Percentiles rank a stretch among this genome's conserved stretches.
Evolutionary conservation across 1,139 yeast genomes (phyloP).

Genomic region (Suzukiozyma palmioleophila): DNA sequence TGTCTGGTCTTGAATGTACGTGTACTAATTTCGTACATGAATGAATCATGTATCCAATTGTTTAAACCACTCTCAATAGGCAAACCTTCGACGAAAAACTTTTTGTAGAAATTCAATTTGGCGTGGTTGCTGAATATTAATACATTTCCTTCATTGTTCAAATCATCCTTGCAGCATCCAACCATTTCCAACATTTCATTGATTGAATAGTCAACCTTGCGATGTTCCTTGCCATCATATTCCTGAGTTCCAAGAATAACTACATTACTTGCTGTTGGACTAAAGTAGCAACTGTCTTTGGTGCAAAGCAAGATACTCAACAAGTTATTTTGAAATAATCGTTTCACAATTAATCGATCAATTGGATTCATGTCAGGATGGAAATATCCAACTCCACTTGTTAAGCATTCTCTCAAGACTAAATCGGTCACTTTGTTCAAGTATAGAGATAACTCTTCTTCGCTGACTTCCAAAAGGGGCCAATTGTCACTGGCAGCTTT

Average conservation of each 20-base stretch:
- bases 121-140: conserved; percentile 54
- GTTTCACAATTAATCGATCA: conserved; percentile 54
- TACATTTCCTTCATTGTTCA: conserved; percentile 28
- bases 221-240: conserved; percentile 70
- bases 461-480: conserved; percentile 19
- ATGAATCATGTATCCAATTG: conserved; percentile 55
- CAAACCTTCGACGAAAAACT: conserved; percentile 67
- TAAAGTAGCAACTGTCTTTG: conserved; percentile 47
- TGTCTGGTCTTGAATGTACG: conserved; percentile 66
- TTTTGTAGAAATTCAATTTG: conserved; percentile 60
- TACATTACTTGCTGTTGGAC: conserved; percentile 53
- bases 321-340: conserved; percentile 45
- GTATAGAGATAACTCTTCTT: conserved; percentile 18
- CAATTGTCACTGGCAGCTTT: conserved; percentile 27
- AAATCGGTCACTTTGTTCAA: conserved; percentile 45
- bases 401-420: conserved; percentile 38
- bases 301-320: conserved; percentile 56
- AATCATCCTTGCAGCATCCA: conserved; percentile 46
- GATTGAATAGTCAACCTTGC: conserved; percentile 65
- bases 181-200: conserved; percentile 69
- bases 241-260: conserved; percentile 68
- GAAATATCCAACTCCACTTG: conserved; percentile 65
- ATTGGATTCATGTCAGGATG: conserved; percentile 54
- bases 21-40: conserved; percentile 68
- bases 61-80: conserved; percentile 81